Conservation (phyloP, 176 grass and related monocot genomes). For the Dendrocalamus sinicus region DNA sequence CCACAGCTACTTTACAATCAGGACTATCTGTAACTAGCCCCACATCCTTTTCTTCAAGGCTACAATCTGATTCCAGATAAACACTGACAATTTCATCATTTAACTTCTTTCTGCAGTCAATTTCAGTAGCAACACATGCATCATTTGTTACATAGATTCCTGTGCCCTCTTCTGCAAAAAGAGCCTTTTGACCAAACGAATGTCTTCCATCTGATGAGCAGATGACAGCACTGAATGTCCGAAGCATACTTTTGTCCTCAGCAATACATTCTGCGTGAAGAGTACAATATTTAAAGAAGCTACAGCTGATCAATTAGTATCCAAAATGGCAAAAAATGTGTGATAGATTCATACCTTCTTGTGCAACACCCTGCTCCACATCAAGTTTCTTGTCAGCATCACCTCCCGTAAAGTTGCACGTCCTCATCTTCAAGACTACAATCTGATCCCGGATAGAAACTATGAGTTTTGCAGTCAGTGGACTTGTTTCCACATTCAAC, state of each 20-base stretch:
- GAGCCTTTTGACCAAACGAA: background rate
- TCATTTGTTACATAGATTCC: background rate
- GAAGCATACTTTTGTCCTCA: background rate
- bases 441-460: background rate
- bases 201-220: constrained; percentile 7
- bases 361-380: background rate
- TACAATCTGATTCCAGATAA: constrained; percentile 15
- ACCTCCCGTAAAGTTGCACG: background rate
- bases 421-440: constrained; percentile 2
- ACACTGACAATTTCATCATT: background rate
- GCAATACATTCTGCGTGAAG: background rate
- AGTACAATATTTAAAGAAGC: background rate
- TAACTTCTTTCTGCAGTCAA: background rate
- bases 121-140: background rate
- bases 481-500: background rate
- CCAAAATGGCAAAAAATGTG: background rate
- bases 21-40: background rate
- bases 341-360: constrained; percentile 14
- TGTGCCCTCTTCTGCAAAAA: background rate
- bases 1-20: background rate
- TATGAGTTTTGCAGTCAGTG: background rate
- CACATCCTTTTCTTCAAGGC: background rate
- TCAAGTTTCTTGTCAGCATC: constrained; percentile 7
- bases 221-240: background rate
- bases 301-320: background rate